These are phyloP conservation scores for Gossypium raimondii DNA, from an alignment of 345 rosid species.

Conservation along the genomic window DNA sequence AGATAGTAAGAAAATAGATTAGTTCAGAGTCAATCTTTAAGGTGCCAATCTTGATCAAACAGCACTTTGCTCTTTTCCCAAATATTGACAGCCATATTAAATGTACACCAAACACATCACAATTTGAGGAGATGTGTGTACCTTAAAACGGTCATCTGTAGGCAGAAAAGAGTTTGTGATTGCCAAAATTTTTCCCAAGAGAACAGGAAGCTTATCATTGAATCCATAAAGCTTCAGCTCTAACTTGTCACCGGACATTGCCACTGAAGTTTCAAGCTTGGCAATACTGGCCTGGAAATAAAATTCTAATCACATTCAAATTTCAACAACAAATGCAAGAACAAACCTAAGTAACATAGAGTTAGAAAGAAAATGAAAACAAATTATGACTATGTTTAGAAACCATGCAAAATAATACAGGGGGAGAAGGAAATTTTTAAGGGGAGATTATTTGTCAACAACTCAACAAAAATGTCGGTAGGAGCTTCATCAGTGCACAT, in stretches of 20 bases:
- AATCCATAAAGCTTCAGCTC: conserved; percentile 93
- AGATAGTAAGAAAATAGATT: background rate
- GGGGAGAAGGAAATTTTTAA: background rate
- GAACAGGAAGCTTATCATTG: conserved; percentile 75
- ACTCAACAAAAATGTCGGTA: background rate
- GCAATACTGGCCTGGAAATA: conserved; percentile 85
- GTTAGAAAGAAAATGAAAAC: background rate
- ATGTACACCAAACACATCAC: background rate
- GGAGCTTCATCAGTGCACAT: background rate
- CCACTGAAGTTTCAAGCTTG: conserved; percentile 79
- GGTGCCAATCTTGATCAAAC: background rate
- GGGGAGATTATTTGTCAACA: background rate
- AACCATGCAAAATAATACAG: background rate
- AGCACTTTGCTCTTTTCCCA: background rate
- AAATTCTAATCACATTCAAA: conserved; percentile 14
- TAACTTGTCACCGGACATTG: conserved; percentile 63
- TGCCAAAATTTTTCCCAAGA: conserved; percentile 64
- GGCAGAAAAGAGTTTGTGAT: conserved; percentile 73
- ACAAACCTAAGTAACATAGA: background rate
- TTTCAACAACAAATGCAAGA: conserved; percentile 4
- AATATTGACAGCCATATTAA: background rate
- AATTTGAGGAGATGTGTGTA: conserved; percentile 15
- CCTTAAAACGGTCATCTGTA: conserved; percentile 77
- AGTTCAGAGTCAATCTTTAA: background rate
- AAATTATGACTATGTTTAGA: background rate